Evolutionary conservation across 2,329 filamentous ascomycete species (phyloP).

Genomic region (Herpomyces periplanetae): DNA sequence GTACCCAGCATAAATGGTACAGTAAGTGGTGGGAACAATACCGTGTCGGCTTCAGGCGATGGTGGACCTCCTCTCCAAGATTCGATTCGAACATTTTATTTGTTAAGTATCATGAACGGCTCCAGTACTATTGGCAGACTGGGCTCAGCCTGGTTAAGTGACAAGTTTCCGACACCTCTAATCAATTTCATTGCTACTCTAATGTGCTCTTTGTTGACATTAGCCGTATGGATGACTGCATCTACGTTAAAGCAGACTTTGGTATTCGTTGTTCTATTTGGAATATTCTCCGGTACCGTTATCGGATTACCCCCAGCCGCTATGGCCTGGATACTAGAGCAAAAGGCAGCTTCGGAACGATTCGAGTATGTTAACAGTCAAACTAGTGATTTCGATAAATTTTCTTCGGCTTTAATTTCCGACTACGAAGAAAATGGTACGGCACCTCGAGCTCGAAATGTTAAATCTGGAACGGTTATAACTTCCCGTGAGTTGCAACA

Average conservation of each 20-base stretch:
- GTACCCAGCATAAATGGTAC: too few species aligned
- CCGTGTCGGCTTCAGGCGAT: too few species aligned
- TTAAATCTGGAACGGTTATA: too few species aligned
- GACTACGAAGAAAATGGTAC: too few species aligned
- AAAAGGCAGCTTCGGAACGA: conserved; percentile 5
- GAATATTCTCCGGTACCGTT: conserved; percentile 11
- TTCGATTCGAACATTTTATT: conserved; percentile 11
- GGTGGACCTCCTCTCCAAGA: too few species aligned
- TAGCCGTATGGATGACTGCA: conserved; percentile 10
- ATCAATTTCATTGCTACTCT: conserved; percentile 10
- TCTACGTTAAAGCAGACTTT: conserved; percentile 8
- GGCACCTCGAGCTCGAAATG: too few species aligned
- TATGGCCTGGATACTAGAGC: conserved; percentile 11
- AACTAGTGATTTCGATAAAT: too few species aligned
- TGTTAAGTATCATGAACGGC: conserved; percentile 13
- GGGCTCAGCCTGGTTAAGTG: conserved; percentile 10
- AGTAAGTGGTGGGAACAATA: too few species aligned
- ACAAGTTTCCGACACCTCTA: conserved; percentile 10
- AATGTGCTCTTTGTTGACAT: conserved; percentile 9
- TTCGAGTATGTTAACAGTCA: too few species aligned
- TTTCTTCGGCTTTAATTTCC: too few species aligned
- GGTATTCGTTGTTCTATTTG: conserved; percentile 12
- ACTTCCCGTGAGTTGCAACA: too few species aligned
- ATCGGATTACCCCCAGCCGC: conserved; percentile 13
- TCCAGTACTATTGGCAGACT: conserved; percentile 11